Evolutionary conservation across 192 early-diverging fungal genomes (phyloP).

Genomic region (Lobosporangium transversale): DNA sequence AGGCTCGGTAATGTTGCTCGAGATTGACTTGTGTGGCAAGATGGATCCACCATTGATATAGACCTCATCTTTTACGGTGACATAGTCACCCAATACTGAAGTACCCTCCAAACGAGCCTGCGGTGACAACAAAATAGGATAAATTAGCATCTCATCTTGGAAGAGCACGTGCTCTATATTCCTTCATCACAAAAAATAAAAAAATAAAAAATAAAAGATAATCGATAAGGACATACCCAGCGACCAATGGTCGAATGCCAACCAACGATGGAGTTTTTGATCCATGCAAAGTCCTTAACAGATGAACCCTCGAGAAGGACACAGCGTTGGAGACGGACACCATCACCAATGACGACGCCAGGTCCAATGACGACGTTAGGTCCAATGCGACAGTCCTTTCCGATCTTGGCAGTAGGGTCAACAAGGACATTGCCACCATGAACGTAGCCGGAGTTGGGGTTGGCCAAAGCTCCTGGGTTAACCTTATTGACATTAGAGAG

Average conservation of each 20-base stretch:
- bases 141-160: background rate
- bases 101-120: slow-evolving; percentile 88
- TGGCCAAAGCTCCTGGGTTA: slow-evolving; percentile 75
- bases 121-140: background rate
- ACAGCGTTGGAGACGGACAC: slow-evolving; percentile 89
- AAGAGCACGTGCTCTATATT: background rate
- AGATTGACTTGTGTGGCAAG: slow-evolving; percentile 96
- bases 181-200: too few relatives aligned
- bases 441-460: slow-evolving; percentile 73
- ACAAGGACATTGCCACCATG: slow-evolving; percentile 92
- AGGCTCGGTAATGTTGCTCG: slow-evolving; percentile 88
- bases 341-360: slow-evolving; percentile 89
- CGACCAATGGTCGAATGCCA: slow-evolving; percentile 96
- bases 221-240: slow-evolving; percentile 70
- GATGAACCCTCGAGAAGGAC: slow-evolving; percentile 87
- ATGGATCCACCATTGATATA: slow-evolving; percentile 96
- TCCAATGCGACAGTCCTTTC: slow-evolving; percentile 96
- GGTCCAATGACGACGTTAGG: slow-evolving; percentile 98
- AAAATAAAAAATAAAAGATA: slow-evolving; percentile 1
- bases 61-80: slow-evolving; percentile 92
- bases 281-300: slow-evolving; percentile 92
- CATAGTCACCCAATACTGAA: slow-evolving; percentile 97
- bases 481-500: slow-evolving; percentile 84
- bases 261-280: slow-evolving; percentile 91
- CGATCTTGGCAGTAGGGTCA: slow-evolving; percentile 91